A percentile compares a stretch with the other conserved stretches of the same genome.
phyloP scores from a whole-genome alignment of 305 asterid genomes.

The Solanum aculeatissimum region DNA sequence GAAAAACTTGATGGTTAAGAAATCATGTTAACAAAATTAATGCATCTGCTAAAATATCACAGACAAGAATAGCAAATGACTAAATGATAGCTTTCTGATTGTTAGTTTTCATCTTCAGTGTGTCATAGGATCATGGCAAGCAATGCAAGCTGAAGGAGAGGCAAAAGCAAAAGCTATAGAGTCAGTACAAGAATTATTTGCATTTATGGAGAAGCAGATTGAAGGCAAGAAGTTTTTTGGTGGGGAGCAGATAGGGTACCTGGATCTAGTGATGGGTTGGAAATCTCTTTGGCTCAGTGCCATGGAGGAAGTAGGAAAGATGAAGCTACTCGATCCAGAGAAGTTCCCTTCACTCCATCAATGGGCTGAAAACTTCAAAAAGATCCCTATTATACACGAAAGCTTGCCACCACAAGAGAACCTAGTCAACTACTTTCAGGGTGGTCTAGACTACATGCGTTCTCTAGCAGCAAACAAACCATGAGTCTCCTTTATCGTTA shows the following conservation, averaged over 20 bases:
- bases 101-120: constrained; percentile 9
- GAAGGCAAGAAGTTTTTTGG: constrained; percentile 32
- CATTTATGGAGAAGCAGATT: constrained; percentile 22
- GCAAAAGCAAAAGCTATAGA: constrained; percentile 19
- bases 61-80: background rate
- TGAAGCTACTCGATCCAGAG: constrained; percentile 17
- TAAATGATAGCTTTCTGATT: background rate
- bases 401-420: constrained; percentile 20
- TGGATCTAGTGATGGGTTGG: constrained; percentile 34
- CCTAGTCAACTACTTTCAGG: constrained; percentile 23
- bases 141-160: constrained; percentile 17
- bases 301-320: constrained; percentile 31
- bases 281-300: constrained; percentile 22
- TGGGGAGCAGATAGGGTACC: constrained; percentile 30
- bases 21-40: background rate
- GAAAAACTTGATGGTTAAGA: background rate
- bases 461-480: constrained; percentile 13
- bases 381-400: constrained; percentile 19
- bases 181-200: constrained; percentile 15
- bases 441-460: constrained; percentile 23
- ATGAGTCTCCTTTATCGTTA: background rate
- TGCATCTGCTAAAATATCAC: background rate
- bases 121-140: constrained; percentile 19
- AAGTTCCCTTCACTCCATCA: constrained; percentile 18
- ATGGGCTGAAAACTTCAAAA: constrained; percentile 25